Conservation (phyloP, 371 early-diverging fungal genomes). For the Syncephalastrum racemosum region DNA sequence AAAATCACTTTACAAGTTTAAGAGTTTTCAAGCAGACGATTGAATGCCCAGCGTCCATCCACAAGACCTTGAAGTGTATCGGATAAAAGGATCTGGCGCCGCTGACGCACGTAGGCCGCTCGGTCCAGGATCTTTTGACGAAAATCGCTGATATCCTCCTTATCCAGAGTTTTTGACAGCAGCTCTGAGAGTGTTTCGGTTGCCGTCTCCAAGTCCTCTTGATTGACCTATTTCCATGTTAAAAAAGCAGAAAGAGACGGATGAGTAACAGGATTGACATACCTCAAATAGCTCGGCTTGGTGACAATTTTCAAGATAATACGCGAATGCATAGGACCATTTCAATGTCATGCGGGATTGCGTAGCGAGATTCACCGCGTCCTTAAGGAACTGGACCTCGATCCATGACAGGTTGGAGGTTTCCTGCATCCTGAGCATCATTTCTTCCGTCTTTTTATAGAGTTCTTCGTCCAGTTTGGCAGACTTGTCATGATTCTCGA, state of each 20-base stretch:
- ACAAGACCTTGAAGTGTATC: slow-evolving; percentile 80
- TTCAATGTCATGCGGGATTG: slow-evolving; percentile 83
- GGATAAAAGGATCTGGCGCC: slow-evolving; percentile 78
- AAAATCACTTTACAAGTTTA: no score
- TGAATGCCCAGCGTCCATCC: slow-evolving; percentile 75
- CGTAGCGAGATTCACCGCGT: slow-evolving; percentile 82
- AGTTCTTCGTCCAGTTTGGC: slow-evolving; percentile 84
- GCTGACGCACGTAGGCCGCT: slow-evolving; percentile 72
- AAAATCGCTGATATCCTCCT: slow-evolving; percentile 74
- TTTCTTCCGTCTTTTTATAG: slow-evolving; percentile 77
- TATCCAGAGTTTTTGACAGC: slow-evolving; percentile 82
- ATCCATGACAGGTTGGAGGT: slow-evolving; percentile 89
- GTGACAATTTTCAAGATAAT: slow-evolving; percentile 78
- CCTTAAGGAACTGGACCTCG: slow-evolving; percentile 92
- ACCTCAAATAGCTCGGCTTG: slow-evolving; percentile 81
- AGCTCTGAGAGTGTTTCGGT: slow-evolving; percentile 90
- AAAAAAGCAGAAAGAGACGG: not conserved
- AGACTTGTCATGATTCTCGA: slow-evolving; percentile 91
- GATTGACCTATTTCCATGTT: slow-evolving; percentile 72
- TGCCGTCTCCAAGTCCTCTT: slow-evolving; percentile 94
- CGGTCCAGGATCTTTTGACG: slow-evolving; percentile 84
- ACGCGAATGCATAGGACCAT: slow-evolving; percentile 95
- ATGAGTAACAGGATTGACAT: not conserved
- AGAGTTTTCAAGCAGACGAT: slow-evolving; percentile 11
- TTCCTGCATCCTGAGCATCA: slow-evolving; percentile 92